Percentiles rank a stretch among this genome's conserved stretches.
Conservation (phyloP, 768 basidiomycete species). For the Sutorius australiensis region DNA sequence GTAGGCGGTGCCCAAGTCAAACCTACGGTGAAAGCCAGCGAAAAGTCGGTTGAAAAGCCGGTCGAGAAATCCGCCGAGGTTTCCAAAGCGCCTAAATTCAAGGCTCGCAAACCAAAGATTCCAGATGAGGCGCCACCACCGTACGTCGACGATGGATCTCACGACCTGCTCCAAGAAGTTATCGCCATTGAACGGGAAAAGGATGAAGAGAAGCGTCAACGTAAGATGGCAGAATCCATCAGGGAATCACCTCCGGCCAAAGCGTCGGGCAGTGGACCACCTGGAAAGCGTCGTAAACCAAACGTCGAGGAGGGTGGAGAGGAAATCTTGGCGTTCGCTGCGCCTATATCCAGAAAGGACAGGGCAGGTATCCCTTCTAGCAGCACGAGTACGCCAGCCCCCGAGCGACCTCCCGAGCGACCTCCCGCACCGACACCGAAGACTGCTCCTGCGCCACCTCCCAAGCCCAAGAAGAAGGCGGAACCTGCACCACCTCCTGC, state of each 20-base stretch:
- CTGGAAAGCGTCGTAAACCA: slow-evolving; percentile 58
- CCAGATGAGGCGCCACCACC: slow-evolving; percentile 53
- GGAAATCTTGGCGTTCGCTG: slow-evolving; percentile 59
- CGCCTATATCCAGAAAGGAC: slow-evolving; percentile 55
- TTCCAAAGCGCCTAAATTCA: slow-evolving; percentile 37
- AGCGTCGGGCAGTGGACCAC: slow-evolving; percentile 35
- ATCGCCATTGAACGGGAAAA: slow-evolving; percentile 74
- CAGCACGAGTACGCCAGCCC: slow-evolving; percentile 40
- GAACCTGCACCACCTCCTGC: slow-evolving; percentile 23
- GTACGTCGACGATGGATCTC: slow-evolving; percentile 77
- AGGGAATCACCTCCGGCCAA: slow-evolving; percentile 37
- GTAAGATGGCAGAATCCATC: slow-evolving; percentile 38
- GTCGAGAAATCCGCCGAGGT: slow-evolving; percentile 29
- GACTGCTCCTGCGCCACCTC: slow-evolving; percentile 19
- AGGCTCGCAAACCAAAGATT: slow-evolving; percentile 42
- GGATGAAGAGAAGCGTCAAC: slow-evolving; percentile 49
- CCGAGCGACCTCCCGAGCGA: slow-evolving; percentile 37
- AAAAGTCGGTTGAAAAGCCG: slow-evolving; percentile 25
- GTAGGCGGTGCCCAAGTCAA: slow-evolving; percentile 43
- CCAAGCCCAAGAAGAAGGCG: slow-evolving; percentile 45
- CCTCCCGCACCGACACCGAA: slow-evolving; percentile 26
- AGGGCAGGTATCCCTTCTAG: slow-evolving; percentile 31
- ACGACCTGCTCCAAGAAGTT: slow-evolving; percentile 77
- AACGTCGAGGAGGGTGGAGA: slow-evolving; percentile 47
- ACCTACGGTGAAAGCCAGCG: slow-evolving; percentile 28